A percentile compares a stretch with the other conserved stretches of the same genome.
Conservation (phyloP, 257 asterid genomes). For the Nicotiana undulata region DNA sequence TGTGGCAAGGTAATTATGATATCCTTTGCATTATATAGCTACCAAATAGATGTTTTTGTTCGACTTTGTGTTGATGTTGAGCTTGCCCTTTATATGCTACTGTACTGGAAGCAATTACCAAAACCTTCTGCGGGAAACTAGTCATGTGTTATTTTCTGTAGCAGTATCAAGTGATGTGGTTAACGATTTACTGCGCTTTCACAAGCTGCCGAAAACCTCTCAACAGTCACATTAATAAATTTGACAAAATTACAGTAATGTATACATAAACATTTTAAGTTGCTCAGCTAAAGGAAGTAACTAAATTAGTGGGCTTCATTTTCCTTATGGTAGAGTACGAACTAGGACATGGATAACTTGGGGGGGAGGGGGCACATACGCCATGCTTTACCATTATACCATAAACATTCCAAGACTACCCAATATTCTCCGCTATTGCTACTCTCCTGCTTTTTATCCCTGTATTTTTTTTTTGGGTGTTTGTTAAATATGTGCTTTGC, state of each 20-base stretch:
- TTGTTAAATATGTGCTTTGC: neutral
- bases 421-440: neutral
- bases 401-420: neutral
- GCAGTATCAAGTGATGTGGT: neutral
- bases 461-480: neutral
- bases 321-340: neutral
- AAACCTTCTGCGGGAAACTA: neutral
- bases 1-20: conserved; percentile 65
- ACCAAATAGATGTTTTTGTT: neutral
- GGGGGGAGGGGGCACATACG: neutral
- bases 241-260: neutral
- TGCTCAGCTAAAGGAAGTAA: neutral
- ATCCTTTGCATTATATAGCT: neutral
- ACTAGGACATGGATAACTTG: neutral
- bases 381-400: neutral
- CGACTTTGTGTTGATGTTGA: neutral
- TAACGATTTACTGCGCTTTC: neutral
- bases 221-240: neutral
- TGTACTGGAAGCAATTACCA: neutral
- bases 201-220: neutral
- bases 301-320: neutral
- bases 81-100: neutral
- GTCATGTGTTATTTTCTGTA: neutral
- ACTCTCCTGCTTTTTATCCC: neutral
- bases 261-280: neutral